Percentiles rank a stretch among this genome's conserved stretches.
Conservation (phyloP, 176 grass and related monocot genomes). For the Microstegium vimineum region DNA sequence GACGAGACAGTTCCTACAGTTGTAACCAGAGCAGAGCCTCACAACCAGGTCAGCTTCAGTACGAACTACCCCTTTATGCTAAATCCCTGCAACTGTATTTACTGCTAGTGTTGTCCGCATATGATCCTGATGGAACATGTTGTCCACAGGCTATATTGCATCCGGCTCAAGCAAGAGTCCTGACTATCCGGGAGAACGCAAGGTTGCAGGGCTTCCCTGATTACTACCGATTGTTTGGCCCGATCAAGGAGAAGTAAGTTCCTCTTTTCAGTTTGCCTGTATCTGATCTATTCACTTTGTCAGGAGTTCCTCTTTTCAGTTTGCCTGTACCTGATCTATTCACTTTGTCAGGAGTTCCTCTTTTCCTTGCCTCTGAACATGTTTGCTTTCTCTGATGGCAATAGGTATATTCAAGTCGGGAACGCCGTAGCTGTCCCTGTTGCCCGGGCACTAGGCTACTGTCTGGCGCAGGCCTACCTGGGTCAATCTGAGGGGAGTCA, state of each 20-base stretch:
- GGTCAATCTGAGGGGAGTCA: not conserved
- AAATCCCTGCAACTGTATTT: not conserved
- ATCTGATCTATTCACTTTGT: not conserved
- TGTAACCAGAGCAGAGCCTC: slow-evolving; percentile 75
- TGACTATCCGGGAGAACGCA: slow-evolving; percentile 73
- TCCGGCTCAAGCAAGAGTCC: slow-evolving; percentile 58
- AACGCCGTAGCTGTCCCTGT: slow-evolving; percentile 49
- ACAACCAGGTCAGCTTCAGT: slow-evolving; percentile 49
- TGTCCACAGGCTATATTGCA: slow-evolving; percentile 56
- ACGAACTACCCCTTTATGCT: not conserved
- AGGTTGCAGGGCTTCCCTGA: slow-evolving; percentile 83
- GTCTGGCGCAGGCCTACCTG: slow-evolving; percentile 28
- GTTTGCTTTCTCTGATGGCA: not conserved
- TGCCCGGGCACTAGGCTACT: slow-evolving; percentile 39
- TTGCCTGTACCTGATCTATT: not conserved
- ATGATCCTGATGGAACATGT: not conserved
- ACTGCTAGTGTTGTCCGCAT: not conserved
- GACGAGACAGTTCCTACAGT: slow-evolving; percentile 87
- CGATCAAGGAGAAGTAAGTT: slow-evolving; percentile 59
- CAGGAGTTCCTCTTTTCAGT: not conserved
- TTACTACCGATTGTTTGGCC: slow-evolving; percentile 53
- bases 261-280: not conserved
- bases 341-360: not conserved
- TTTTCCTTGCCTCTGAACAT: not conserved
- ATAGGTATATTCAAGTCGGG: slow-evolving; percentile 55